Percentiles rank a stretch among this genome's conserved stretches.
Conservation (phyloP, 371 early-diverging fungal species). For the Conidiobolus incongruus region DNA sequence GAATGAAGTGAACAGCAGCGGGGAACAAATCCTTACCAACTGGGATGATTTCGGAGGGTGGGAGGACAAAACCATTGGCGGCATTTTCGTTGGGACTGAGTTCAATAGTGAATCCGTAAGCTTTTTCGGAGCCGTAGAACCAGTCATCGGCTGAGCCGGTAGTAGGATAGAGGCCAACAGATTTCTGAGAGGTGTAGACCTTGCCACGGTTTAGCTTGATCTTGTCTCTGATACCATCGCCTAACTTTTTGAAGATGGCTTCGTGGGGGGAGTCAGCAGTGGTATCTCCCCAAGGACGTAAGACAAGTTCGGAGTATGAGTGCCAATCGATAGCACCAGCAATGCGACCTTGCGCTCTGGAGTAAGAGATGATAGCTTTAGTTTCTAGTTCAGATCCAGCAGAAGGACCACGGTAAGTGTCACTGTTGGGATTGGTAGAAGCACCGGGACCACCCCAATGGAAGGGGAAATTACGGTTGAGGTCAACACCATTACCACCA, state of each 20-base stretch:
- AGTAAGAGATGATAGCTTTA: conserved; percentile 11
- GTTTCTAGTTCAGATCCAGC: conserved; percentile 17
- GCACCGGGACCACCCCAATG: conserved; percentile 20
- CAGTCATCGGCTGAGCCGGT: conserved; percentile 4
- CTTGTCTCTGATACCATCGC: background rate
- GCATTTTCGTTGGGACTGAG: conserved; percentile 1
- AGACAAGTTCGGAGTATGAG: conserved; percentile 12
- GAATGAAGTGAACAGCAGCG: conserved; percentile 2
- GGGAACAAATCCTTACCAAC: conserved; percentile 4
- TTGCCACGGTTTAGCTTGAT: background rate
- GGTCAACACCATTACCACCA: conserved; percentile 5
- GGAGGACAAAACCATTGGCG: conserved; percentile 4
- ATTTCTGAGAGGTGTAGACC: background rate
- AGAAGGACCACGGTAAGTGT: conserved; percentile 18
- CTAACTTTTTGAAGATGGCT: background rate
- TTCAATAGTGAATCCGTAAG: conserved; percentile 5
- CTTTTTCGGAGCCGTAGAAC: conserved; percentile 3
- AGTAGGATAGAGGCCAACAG: no score
- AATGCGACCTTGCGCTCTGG: conserved; percentile 9
- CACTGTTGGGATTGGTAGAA: conserved; percentile 12
- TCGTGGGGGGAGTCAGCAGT: background rate
- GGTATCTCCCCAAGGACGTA: conserved; percentile 11
- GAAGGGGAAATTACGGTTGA: conserved; percentile 14
- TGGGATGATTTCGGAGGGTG: conserved; percentile 1
- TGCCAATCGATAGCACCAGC: conserved; percentile 22